Evolutionary conservation across 2,329 filamentous ascomycete species (phyloP).

Genomic region (Penicillium italicum): DNA sequence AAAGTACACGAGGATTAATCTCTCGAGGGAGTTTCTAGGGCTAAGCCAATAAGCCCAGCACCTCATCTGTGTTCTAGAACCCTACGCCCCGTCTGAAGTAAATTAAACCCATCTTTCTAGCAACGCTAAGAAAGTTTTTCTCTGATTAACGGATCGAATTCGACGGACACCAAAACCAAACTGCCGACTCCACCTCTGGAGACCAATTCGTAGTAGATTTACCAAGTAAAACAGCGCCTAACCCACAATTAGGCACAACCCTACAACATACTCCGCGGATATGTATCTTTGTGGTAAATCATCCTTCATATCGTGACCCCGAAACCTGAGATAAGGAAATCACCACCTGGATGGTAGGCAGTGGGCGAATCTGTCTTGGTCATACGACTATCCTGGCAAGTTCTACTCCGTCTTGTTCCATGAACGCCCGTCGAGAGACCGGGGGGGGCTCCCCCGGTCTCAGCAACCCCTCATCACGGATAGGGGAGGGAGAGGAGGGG

Average conservation of each 20-base stretch:
- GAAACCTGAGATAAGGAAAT: too few species aligned
- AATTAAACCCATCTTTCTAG: not conserved
- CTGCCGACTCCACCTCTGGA: not conserved
- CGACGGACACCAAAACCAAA: not conserved
- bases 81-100: constrained; percentile 1
- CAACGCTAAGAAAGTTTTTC: not conserved
- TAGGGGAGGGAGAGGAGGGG: not conserved
- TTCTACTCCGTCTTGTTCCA: not conserved
- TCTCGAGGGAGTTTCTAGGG: not conserved
- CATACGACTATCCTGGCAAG: not conserved
- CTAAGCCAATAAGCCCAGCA: not conserved
- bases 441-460: not conserved
- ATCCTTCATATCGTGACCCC: not conserved
- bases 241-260: not conserved
- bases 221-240: not conserved
- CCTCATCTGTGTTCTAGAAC: not conserved
- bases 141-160: constrained; percentile 4
- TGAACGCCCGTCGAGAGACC: not conserved
- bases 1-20: not conserved
- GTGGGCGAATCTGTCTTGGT: not conserved
- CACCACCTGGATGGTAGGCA: too few species aligned
- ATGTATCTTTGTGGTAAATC: too few species aligned
- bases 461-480: not conserved
- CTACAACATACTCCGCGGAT: not conserved
- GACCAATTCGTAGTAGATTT: not conserved